Base-by-base conservation (phyloP, 202 grass and related monocot species). In the Alloteropsis angusta region DNA sequence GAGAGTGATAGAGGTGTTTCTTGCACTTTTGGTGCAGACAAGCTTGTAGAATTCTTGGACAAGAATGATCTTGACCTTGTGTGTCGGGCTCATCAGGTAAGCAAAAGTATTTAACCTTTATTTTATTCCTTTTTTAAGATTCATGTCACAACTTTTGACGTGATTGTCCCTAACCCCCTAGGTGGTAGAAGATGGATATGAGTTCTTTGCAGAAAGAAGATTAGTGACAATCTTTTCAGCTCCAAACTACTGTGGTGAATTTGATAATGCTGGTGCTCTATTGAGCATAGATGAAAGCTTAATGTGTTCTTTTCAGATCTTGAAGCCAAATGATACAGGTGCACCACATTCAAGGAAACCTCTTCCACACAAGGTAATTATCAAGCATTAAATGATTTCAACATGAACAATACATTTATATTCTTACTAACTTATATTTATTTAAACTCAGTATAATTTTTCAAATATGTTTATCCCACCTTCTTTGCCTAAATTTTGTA, bases 221-320 rank as follows among this genome's bases (percentile, higher is more conserved):
- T 82, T 96, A 84, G 96, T 99, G 61, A 96, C 96, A 0, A 99
- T 99, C 58, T 99, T 99, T 87, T 99, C 96, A 57, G 96, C 96
- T 81, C 96, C 96, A 66, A 99, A 99, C 78, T 99, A 99, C 49
- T 99, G 96, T 43, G 96, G 90, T 12, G 92, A 99, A 84, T 99
- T 99, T 55, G 96, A 99, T 79, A 99, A 99, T 66, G 96, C 71
- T 0, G 96, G 96, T 81, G 96, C 96, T 93, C 70, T 98, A 63
- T 92, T 98, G 77, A 95, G 92, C 85, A 91, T 98, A 82, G 96
- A 98, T 71, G 85, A 95, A 60, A 88, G 81, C 52, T 82, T 98
- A 65, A 84, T 89, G 86, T 98, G 96, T 87, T 98, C 90, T 25
- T 98, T 98, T 73, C 77, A 98, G 74, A 98, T 98, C 23, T 87